phyloP scores from a whole-genome alignment of 2,329 filamentous ascomycete species.

The Polychaeton citri region DNA sequence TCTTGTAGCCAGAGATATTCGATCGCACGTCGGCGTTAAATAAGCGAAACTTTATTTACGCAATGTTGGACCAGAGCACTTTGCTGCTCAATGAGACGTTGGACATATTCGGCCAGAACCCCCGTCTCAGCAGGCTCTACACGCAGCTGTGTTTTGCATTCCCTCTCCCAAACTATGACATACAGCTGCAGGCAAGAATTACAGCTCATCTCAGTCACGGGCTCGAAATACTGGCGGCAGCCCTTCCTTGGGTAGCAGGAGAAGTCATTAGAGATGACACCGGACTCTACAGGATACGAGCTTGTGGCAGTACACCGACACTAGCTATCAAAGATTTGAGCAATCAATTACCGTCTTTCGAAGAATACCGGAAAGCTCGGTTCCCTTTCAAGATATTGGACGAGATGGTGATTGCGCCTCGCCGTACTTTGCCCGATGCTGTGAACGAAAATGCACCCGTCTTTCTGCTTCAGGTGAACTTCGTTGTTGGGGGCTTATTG shows the following conservation, averaged over 20 bases:
- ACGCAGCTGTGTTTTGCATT: conserved; percentile 4
- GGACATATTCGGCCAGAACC: conserved; percentile 3
- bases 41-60: too few species aligned
- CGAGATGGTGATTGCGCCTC: conserved; percentile 2
- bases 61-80: too few species aligned
- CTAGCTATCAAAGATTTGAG: not conserved
- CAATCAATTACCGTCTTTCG: not conserved
- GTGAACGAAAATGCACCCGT: conserved; percentile 2
- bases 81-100: too few species aligned
- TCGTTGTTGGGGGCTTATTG: conserved; percentile 5
- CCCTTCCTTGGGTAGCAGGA: not conserved
- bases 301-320: not conserved
- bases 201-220: not conserved
- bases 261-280: not conserved
- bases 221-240: not conserved
- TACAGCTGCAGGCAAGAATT: not conserved
- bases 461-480: conserved; percentile 5
- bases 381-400: conserved; percentile 5
- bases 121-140: conserved; percentile 2
- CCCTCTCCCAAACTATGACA: not conserved
- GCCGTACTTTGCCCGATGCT: conserved; percentile 1
- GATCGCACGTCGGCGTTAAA: too few species aligned
- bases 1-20: too few species aligned
- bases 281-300: not conserved
- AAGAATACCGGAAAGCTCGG: not conserved